Base-by-base conservation (phyloP, 345 rosid species). In the Eucalyptus regnans region DNA sequence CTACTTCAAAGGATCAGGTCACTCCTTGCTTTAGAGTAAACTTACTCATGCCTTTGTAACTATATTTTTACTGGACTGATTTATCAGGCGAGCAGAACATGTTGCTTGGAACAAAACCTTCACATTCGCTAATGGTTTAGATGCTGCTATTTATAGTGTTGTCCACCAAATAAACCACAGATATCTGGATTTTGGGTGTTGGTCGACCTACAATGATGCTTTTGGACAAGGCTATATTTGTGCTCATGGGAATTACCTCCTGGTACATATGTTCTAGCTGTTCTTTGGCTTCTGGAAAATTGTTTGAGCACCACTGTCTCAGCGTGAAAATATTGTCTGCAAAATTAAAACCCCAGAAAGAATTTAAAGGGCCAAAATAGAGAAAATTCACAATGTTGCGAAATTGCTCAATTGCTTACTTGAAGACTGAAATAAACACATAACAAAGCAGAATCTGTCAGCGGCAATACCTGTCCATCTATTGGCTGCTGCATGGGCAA, bases 401-500 rank as follows among this genome's bases (percentile, higher is more conserved):
- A 43, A 43, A 43, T 43, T 43, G 44, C 44, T 6, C 44, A 43
- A 43, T 1, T 3, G 7, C 44, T 41, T 41, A 41, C 41, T 41
- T 41, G 41, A 41, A 41, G 41, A 41, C 41, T 41, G 41, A 41
- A 60, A 60, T 27, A 27, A 27, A 27, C 66, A 60, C 15, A 27
- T 27, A 27, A 62, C 16, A 4, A 25, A 11, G 14, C 64, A 58
- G n/a, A 58, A 68, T 43, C n/a, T 62, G 37, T 33, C 90, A 86
- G 79, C 1, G 54, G 33, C 23, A 89, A 87, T 87, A 96, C 99
- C 98, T 94, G 98, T 98, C 99, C 99, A 94, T 93, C 99, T 94
- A 89, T 98, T 96, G 88, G 99, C 97, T 76, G 98, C 96, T 27
- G 90, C 95, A 93, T 96, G 97, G 76, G 97, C 97, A 71, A 94